A percentile compares a stretch with the other conserved stretches of the same genome.
Evolutionary conservation across 805 yeast species (phyloP).

Genomic region (Candida vaughaniae): DNA sequence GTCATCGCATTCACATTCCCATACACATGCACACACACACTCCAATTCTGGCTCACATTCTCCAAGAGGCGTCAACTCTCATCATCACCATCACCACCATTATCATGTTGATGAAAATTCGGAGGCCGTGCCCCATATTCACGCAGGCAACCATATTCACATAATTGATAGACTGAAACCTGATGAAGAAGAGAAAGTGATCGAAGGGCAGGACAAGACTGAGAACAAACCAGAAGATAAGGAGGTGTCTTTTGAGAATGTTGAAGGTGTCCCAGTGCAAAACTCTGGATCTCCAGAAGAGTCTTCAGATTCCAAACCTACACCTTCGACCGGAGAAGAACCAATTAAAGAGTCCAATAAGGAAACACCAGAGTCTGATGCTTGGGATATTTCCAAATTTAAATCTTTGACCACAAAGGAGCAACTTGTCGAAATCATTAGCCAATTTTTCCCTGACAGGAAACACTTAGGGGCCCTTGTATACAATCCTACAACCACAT

Average conservation of each 20-base stretch:
- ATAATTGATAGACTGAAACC: too few species aligned
- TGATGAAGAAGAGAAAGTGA: background rate
- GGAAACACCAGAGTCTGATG: background rate
- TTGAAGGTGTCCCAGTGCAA: background rate
- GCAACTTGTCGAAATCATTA: constrained; percentile 21
- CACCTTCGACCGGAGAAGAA: too few species aligned
- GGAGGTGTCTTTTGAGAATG: background rate
- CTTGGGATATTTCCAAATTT: background rate
- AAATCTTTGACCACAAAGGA: constrained; percentile 9
- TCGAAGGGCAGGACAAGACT: too few species aligned
- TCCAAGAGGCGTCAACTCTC: background rate
- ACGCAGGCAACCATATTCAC: constrained; percentile 12
- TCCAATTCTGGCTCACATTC: background rate
- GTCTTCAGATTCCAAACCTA: background rate
- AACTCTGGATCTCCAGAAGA: background rate
- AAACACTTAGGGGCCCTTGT: constrained; percentile 53
- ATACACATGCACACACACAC: background rate
- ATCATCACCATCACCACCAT: constrained; percentile 2
- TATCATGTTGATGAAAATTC: background rate
- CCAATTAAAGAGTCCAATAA: constrained; percentile 2
- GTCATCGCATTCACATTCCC: too few species aligned
- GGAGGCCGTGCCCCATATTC: constrained; percentile 9
- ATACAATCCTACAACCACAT: constrained; percentile 58
- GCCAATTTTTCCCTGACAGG: constrained; percentile 29
- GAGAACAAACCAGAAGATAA: background rate